phyloP scores from a whole-genome alignment of 257 asterid species.

The Galeopsis tetrahit region DNA sequence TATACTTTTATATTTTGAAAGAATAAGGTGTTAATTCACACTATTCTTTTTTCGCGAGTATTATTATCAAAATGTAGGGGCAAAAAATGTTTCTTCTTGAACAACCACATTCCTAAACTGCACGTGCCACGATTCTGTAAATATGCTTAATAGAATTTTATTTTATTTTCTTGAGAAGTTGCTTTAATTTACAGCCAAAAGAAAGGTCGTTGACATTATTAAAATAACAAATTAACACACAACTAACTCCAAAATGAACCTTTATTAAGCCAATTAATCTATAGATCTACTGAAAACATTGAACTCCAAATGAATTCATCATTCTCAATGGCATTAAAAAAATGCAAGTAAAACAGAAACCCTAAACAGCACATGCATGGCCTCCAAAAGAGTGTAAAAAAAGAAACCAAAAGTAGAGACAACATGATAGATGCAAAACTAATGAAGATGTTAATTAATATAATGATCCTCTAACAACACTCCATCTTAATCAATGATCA shows the following conservation, averaged over 20 bases:
- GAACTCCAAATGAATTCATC: slow-evolving; percentile 19
- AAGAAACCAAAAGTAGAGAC: not conserved
- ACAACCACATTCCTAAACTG: not conserved
- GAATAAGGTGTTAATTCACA: too few species aligned
- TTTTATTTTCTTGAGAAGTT: too few species aligned
- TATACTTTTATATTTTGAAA: too few species aligned
- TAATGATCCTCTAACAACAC: not conserved
- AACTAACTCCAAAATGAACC: not conserved
- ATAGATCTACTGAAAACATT: not conserved
- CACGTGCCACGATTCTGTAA: too few species aligned
- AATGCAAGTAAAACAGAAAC: not conserved
- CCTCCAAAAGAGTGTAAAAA: slow-evolving; percentile 31
- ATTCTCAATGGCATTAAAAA: slow-evolving; percentile 35
- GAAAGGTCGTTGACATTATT: slow-evolving; percentile 11
- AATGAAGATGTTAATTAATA: not conserved
- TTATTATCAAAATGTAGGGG: not conserved
- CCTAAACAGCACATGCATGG: slow-evolving; percentile 41
- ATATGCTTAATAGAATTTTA: too few species aligned
- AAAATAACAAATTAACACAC: not conserved
- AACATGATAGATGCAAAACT: slow-evolving; percentile 11
- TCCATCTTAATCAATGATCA: not conserved
- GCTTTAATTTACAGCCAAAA: not conserved
- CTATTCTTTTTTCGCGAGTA: too few species aligned
- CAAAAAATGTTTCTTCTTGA: not conserved
- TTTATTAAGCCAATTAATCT: slow-evolving; percentile 7